phyloP scores from a whole-genome alignment of 208 protist species.

The Crithidia fasciculata region DNA sequence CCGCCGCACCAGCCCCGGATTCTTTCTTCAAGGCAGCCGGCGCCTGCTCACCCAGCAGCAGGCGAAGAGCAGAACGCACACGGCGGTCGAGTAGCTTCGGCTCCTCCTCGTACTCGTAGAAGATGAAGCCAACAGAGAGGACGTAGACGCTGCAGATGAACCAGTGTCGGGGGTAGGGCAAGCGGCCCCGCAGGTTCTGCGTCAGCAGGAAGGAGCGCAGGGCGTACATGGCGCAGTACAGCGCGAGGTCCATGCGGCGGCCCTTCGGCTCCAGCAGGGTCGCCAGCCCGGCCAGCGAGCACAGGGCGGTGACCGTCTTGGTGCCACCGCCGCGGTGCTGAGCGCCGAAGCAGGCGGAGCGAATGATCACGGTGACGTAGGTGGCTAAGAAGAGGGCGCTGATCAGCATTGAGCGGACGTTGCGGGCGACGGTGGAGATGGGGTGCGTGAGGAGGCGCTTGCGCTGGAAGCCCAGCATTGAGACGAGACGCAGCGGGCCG shows the following conservation, averaged over 20 bases:
- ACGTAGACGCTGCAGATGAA: conserved; percentile 79
- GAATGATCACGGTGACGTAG: conserved; percentile 71
- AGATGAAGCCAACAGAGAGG: conserved; percentile 71
- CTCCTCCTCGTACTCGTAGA: conserved; percentile 84
- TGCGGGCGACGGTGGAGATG: conserved; percentile 42
- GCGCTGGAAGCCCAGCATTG: conserved; percentile 58
- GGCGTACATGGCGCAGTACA: conserved; percentile 84
- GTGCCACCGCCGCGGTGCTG: conserved; percentile 62
- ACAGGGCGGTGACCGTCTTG: conserved; percentile 46
- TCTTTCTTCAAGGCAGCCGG: conserved; percentile 6
- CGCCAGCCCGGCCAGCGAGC: conserved; percentile 63
- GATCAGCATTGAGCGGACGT: conserved; percentile 58
- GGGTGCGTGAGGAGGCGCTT: conserved; percentile 62
- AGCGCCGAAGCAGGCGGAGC: conserved; percentile 64
- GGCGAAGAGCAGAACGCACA: conserved; percentile 51
- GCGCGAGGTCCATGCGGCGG: conserved; percentile 80
- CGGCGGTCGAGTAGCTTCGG: conserved; percentile 63
- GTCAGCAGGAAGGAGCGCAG: conserved; percentile 81
- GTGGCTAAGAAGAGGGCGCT: conserved; percentile 83
- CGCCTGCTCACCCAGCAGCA: conserved; percentile 60
- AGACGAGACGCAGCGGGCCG: conserved; percentile 69
- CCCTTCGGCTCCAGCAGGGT: conserved; percentile 85
- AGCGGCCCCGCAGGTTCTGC: conserved; percentile 70
- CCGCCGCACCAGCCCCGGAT: conserved; percentile 4
- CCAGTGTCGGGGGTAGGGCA: conserved; percentile 80